phyloP scores from a whole-genome alignment of 208 protist genomes.

The Trypanosoma grayi region DNA sequence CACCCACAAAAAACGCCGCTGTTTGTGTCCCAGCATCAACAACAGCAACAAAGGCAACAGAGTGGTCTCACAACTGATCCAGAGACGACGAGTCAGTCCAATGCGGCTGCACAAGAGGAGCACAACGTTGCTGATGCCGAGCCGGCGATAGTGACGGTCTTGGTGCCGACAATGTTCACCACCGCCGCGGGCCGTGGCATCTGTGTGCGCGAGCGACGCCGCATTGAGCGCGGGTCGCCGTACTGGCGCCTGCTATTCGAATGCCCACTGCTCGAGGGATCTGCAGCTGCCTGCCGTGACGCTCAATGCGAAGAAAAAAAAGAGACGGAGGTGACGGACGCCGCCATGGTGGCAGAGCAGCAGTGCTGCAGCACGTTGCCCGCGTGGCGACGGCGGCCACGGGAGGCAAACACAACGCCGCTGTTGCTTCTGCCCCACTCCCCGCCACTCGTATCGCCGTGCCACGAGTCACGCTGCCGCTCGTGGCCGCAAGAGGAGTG shows the following conservation, averaged over 20 bases:
- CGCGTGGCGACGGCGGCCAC: constrained; percentile 6
- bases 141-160: constrained; percentile 12
- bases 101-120: too few relatives aligned
- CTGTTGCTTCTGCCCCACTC: too few relatives aligned
- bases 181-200: constrained; percentile 50
- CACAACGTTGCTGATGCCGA: not conserved
- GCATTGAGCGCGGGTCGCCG: constrained; percentile 28
- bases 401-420: constrained; percentile 10
- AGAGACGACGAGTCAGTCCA: too few relatives aligned
- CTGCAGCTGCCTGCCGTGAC: not conserved
- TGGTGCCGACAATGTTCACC: constrained; percentile 62
- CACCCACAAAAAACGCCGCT: not conserved
- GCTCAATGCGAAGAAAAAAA: not conserved
- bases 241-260: constrained; percentile 47
- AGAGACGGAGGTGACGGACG: not conserved
- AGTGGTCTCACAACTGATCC: too few relatives aligned
- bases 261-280: constrained; percentile 14
- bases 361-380: not conserved
- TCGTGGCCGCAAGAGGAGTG: constrained; percentile 3
- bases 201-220: constrained; percentile 47
- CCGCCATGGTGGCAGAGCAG: not conserved
- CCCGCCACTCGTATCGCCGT: not conserved
- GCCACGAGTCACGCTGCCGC: constrained; percentile 1
- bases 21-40: not conserved
- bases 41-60: not conserved